Conservation (phyloP, 2,329 filamentous ascomycete genomes). For the Alternaria sp. region DNA sequence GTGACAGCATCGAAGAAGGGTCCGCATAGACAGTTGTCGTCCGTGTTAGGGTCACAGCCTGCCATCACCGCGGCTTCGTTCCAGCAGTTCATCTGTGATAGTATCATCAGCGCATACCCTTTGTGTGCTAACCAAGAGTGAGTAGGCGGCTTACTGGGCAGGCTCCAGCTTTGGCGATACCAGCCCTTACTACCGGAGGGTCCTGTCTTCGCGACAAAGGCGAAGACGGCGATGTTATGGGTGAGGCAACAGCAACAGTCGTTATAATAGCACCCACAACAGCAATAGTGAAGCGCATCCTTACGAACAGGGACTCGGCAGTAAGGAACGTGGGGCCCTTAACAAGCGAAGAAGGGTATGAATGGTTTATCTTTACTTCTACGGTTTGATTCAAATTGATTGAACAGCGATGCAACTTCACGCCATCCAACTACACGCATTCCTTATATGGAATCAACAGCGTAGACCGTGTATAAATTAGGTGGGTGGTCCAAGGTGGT, state of each 20-base stretch:
- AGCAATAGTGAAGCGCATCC: constrained; percentile 30
- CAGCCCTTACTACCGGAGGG: constrained; percentile 17
- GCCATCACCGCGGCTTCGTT: constrained; percentile 41
- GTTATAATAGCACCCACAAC: constrained; percentile 23
- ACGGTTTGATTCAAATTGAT: constrained; percentile 3
- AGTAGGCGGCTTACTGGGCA: constrained; percentile 36
- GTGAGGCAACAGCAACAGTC: constrained; percentile 32
- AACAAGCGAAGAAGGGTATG: neutral
- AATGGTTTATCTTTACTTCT: neutral
- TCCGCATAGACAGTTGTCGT: constrained; percentile 46
- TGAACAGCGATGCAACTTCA: constrained; percentile 5
- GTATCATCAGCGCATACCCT: constrained; percentile 13
- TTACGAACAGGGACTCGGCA: constrained; percentile 1
- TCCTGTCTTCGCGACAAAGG: constrained; percentile 14
- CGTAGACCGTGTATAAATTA: constrained; percentile 3
- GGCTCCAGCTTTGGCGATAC: constrained; percentile 31
- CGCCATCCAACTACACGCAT: neutral
- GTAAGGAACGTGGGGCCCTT: constrained; percentile 23
- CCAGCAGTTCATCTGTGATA: constrained; percentile 43
- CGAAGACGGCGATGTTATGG: constrained; percentile 21
- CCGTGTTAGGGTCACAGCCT: constrained; percentile 42
- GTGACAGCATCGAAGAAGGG: constrained; percentile 47
- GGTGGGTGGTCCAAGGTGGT: constrained; percentile 11
- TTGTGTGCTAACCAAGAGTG: neutral
- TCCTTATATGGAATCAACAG: constrained; percentile 2